Evolutionary conservation across 495 filamentous ascomycete species (phyloP), one percentile per base, ranked within the genome.

Genomic region (Xylaria grammica): DNA sequence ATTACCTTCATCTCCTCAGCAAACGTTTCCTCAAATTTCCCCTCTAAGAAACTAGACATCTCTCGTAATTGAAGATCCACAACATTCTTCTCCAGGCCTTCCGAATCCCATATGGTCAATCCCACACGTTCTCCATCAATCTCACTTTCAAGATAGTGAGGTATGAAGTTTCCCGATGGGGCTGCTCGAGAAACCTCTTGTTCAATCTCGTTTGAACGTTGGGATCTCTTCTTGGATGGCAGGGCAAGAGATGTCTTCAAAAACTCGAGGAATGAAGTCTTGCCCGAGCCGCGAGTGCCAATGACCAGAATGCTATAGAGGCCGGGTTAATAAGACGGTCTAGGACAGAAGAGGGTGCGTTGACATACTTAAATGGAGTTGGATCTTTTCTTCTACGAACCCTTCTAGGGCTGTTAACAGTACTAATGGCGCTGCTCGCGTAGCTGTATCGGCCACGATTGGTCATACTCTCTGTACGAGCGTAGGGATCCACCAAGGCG

Each of bases 21-120:
- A 74, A 98, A 94, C 0, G 95, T 98, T 72, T 99, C 96, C 75
- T 98, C 94, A 66, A 99, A 99, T 75, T 98, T 99, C 77, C 90
- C 94, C 79, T 99, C 95, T 58, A 99, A 80, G 81, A 99, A 99
- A 13, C 89, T 85, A 27, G 90, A 88, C 77, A 97, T 93, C 65
- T 94, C 92, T 56, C 94, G 90, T 62, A 99, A 81, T 77, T 99
- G 95, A 54, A 98, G 82, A 76, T 97, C 95, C 48, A 96, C 93
- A 27, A 97, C 86, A 74, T 91, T 92, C 83, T 91, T 93, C 79
- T 99, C 94, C 59, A 99, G 78, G 1, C 95, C 95, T 67, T 91
- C 87, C 15, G 95, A 97, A 70, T 99, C 95, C 95, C 94, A 98
- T 27, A 99, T 79, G 4, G 95, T 98, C 64, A 99, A 78, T 15